Evolutionary conservation across 805 yeast species (phyloP), one percentile per base, ranked within the genome.

Genomic region (Wickerhamiella parazyma): DNA sequence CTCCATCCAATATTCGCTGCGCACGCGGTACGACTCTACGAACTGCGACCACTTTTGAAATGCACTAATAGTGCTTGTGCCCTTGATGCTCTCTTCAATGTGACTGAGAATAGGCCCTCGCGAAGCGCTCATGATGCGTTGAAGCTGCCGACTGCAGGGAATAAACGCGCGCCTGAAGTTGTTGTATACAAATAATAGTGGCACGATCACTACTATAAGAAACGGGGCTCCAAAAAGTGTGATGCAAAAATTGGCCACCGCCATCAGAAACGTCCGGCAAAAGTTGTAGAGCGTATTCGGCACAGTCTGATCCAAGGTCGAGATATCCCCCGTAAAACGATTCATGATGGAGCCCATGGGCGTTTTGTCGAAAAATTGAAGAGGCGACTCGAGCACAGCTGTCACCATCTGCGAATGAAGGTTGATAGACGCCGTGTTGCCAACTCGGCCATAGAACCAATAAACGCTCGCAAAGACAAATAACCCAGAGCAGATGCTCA

Each of bases 331-430:
- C 2, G 95, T 82, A 56, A 87, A 87, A 59, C 97, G 71, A 65
- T 87, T 87, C 58, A 86, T 69, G 45, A 87, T 75, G 62, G 96
- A 72, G 25, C 97, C 97, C 50, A 86, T 78, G 42, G 96, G 97
- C 0, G 95, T 87, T 0, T 94, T 84, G 62, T 87, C 97, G 56
- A 87, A 87, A 57, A 87, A 87, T 29, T 81, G 71, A 95, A 87
- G 87, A 47, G 96, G 96, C 0, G 95, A 89, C 49, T 86, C 70
- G 46, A 87, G 62, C 6, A 87, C 91, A 38, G 73, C 59, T 10
- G 60, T 61, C 3, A 85, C 76, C 95, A 87, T 86, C 16, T 63
- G 62, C 48, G 76, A 73, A 61, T 87, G 96, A 8, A 54, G 38
- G 1, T 11, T 24, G 6, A 14, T 29, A 1, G 50, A 29, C 1